Evolutionary conservation across 2,329 filamentous ascomycete genomes (phyloP), one percentile per base, ranked within the genome.

Genomic region (Trichoderma sp.): DNA sequence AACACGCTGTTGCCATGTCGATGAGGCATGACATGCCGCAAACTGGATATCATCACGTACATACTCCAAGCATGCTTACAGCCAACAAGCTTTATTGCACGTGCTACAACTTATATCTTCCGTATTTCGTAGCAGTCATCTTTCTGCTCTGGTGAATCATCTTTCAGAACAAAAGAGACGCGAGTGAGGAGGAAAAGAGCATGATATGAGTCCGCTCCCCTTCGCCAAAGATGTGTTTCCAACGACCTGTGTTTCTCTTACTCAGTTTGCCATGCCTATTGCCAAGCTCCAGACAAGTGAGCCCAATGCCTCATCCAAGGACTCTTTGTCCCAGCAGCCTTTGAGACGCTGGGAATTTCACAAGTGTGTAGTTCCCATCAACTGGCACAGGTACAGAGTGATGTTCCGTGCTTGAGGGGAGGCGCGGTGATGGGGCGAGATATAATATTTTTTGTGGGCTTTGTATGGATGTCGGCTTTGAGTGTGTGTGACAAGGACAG

Each of bases 381-480:
- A 54, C 39, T 28, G 52, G 30, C 54, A 52, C 32, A 55, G 16
- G 24, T 65, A 43, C 49, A 24, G 32, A 65, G 34, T 43, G 34
- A 26, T n/a, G 13, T 14, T 24, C 37, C 24, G 32, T 39, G 16
- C 26, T 21, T 28, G 51, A 11, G 16, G 2, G 8, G 49, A 34
- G 32, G 52, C 24, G 24, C 55, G 52, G 52, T 34, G 49, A 66
- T 51, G 60, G 54, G 67, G 59, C 67, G 55, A 58, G 54, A 59
- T 52, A 46, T 52, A 24, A 52, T 34, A 34, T 66, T 66, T 66
- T 56, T 66, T 58, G 28, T 63, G 59, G 43, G 52, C 30, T 64
- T 16, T 30, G 43, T 30, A 63, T 59, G 39, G 52, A 59, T 52
- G 37, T 55, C 39, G 37, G 30, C 59, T 21, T n/a, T 32, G 39